phyloP scores from a whole-genome alignment of 352 stramenopile genomes.

The Globisporangium sylvaticum region DNA sequence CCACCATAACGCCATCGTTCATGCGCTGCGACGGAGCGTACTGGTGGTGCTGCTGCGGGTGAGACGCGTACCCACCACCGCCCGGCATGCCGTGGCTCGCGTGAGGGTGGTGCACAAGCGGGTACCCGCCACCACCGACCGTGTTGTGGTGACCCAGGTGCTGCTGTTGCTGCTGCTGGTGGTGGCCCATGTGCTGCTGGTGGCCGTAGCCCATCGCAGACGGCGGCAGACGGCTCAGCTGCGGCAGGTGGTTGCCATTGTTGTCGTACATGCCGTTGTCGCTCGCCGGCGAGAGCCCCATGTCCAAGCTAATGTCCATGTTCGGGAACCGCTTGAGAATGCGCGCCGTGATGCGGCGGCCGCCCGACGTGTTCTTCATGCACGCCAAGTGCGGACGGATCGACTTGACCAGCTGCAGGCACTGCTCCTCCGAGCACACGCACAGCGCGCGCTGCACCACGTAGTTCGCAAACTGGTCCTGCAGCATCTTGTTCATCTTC shows the following conservation, averaged over 20 bases:
- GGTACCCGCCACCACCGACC: constrained; percentile 1
- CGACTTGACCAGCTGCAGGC: constrained; percentile 91
- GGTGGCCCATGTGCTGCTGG: constrained; percentile 4
- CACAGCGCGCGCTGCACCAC: constrained; percentile 96
- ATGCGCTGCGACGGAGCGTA: constrained; percentile 32
- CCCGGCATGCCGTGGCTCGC: background rate
- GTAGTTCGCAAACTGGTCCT: constrained; percentile 99
- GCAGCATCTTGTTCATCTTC: constrained; percentile 92
- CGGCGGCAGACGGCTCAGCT: constrained; percentile 10
- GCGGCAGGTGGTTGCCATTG: constrained; percentile 11
- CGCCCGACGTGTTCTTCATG: constrained; percentile 95
- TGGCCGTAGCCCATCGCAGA: constrained; percentile 7
- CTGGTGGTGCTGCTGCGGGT: constrained; percentile 34
- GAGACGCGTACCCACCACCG: constrained; percentile 17
- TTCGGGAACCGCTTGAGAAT: constrained; percentile 96
- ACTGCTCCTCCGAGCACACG: constrained; percentile 93
- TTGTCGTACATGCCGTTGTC: constrained; percentile 32
- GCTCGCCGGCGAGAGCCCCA: constrained; percentile 30
- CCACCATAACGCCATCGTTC: constrained; percentile 28
- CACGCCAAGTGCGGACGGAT: constrained; percentile 93
- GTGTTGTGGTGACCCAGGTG: constrained; percentile 1
- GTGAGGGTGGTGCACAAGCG: background rate
- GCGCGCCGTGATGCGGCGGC: constrained; percentile 92
- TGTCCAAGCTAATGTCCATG: constrained; percentile 87
- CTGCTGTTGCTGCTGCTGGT: constrained; percentile 10